Evolutionary conservation across 2,329 filamentous ascomycete genomes (phyloP).

Genomic region (Pseudocercospora eumusae): DNA sequence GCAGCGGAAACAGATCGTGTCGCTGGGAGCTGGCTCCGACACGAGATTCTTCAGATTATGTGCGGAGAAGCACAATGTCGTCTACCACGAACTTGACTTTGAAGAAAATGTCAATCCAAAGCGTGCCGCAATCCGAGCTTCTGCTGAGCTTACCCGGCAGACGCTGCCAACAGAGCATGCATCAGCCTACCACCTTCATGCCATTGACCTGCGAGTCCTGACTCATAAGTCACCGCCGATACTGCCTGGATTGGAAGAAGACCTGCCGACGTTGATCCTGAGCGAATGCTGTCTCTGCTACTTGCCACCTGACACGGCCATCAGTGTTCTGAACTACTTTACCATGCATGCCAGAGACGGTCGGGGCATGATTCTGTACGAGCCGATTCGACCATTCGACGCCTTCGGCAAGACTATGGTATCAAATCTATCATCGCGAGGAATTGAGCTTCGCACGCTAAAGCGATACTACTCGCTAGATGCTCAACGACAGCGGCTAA

Average conservation of each 20-base stretch:
- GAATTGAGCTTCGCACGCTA: slow-evolving; percentile 82
- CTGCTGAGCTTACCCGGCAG: slow-evolving; percentile 28
- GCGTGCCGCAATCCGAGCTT: slow-evolving; percentile 30
- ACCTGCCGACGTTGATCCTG: slow-evolving; percentile 76
- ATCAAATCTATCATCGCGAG: slow-evolving; percentile 77
- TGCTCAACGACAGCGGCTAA: slow-evolving; percentile 69
- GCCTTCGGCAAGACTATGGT: slow-evolving; percentile 92
- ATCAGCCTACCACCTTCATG: slow-evolving; percentile 55
- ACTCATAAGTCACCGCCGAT: slow-evolving; percentile 35
- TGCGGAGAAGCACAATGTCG: slow-evolving; percentile 49
- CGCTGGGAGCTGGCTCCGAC: slow-evolving; percentile 89
- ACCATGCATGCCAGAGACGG: slow-evolving; percentile 45
- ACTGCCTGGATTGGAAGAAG: slow-evolving; percentile 53
- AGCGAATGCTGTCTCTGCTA: slow-evolving; percentile 98
- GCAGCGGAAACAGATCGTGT: slow-evolving; percentile 70
- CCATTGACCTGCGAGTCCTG: slow-evolving; percentile 69
- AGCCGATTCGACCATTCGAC: slow-evolving; percentile 81
- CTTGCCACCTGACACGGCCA: slow-evolving; percentile 66
- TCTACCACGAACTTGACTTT: slow-evolving; percentile 95
- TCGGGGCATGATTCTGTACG: slow-evolving; percentile 74
- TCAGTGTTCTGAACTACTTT: slow-evolving; percentile 45
- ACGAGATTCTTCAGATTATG: slow-evolving; percentile 80
- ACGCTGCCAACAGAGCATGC: slow-evolving; percentile 27
- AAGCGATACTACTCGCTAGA: slow-evolving; percentile 67
- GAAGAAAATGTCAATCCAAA: slow-evolving; percentile 57